Conservation (phyloP, 495 filamentous ascomycete genomes). For the Aspergillus cavernicola region DNA sequence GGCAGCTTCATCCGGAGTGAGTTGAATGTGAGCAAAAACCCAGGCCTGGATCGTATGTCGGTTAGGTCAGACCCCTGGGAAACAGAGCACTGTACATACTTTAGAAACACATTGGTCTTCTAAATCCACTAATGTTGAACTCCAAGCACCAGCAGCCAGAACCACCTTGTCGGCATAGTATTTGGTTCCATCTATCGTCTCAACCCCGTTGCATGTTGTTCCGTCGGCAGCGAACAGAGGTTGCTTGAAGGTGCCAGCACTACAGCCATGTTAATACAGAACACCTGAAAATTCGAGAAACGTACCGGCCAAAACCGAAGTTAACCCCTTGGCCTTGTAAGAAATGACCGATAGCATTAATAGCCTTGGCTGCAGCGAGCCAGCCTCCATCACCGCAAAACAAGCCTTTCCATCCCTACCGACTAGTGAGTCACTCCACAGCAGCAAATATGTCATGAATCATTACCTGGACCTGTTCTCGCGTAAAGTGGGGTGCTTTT, state of each 20-base stretch:
- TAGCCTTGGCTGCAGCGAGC: constrained; percentile 8
- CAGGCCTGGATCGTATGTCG: constrained; percentile 2
- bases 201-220: constrained; percentile 4
- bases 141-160: constrained; percentile 13
- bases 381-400: constrained; percentile 3
- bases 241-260: neutral
- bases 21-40: constrained; percentile 38
- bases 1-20: constrained; percentile 37
- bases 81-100: too few relatives aligned
- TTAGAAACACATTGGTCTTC: constrained; percentile 6
- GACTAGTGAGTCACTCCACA: neutral
- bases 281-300: neutral
- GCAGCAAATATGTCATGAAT: too few relatives aligned
- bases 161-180: constrained; percentile 46
- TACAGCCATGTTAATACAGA: neutral
- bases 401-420: constrained; percentile 8
- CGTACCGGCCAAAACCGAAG: constrained; percentile 1
- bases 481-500: neutral
- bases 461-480: constrained; percentile 1
- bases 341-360: constrained; percentile 1
- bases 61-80: too few relatives aligned
- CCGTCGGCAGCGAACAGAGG: neutral
- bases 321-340: neutral
- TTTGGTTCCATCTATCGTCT: constrained; percentile 10
- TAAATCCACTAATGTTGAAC: constrained; percentile 27